Evolutionary conservation across 2,329 filamentous ascomycete species (phyloP).

Genomic region (Stromatinia cepivora): DNA sequence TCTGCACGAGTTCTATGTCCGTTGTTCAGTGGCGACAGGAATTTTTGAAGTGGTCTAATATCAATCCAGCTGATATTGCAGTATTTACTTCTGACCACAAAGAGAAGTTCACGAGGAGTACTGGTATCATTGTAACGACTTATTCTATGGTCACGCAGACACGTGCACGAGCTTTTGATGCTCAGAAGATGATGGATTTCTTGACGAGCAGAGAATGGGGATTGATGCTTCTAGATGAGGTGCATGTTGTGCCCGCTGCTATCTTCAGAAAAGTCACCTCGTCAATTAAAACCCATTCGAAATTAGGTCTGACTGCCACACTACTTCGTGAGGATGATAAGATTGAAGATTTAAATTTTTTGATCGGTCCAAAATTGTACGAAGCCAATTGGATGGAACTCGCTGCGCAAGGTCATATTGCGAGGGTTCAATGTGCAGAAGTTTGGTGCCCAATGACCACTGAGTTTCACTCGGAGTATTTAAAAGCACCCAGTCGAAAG

Average conservation of each 20-base stretch:
- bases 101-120: slow-evolving; percentile 78
- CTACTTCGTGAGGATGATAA: slow-evolving; percentile 96
- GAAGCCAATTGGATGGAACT: slow-evolving; percentile 99
- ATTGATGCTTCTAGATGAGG: slow-evolving; percentile 93
- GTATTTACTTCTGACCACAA: slow-evolving; percentile 96
- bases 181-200: slow-evolving; percentile 97
- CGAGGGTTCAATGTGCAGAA: slow-evolving; percentile 94
- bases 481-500: slow-evolving; percentile 68
- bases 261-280: slow-evolving; percentile 95
- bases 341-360: slow-evolving; percentile 93
- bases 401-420: slow-evolving; percentile 94
- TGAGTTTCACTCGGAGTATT: slow-evolving; percentile 95
- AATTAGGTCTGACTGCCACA: slow-evolving; percentile 91
- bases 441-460: slow-evolving; percentile 99
- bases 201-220: slow-evolving; percentile 90
- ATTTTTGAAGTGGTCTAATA: slow-evolving; percentile 99
- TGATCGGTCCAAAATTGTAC: slow-evolving; percentile 96
- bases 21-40: slow-evolving; percentile 96
- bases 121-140: slow-evolving; percentile 94
- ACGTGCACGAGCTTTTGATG: slow-evolving; percentile 83
- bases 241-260: slow-evolving; percentile 94
- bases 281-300: slow-evolving; percentile 90
- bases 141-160: slow-evolving; percentile 99
- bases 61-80: slow-evolving; percentile 87
- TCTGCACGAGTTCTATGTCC: slow-evolving; percentile 97